phyloP scores from a whole-genome alignment of 1,139 yeast species.

The Debaryomyces robertsiae region DNA sequence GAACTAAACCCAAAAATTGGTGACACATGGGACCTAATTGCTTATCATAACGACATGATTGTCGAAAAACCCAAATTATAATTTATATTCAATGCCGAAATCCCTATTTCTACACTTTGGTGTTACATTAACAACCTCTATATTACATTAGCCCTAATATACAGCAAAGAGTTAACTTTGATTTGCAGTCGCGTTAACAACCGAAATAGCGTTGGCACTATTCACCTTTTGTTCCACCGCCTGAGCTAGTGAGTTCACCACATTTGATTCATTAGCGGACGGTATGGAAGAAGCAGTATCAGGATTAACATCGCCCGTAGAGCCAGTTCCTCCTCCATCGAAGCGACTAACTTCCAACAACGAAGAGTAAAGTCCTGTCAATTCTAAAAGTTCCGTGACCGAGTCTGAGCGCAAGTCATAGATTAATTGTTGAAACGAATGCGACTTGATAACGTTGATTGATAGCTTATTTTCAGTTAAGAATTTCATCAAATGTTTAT shows the following conservation, averaged over 20 bases:
- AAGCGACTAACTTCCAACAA: constrained; percentile 48
- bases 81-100: background rate
- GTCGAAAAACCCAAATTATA: constrained; percentile 18
- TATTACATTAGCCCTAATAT: background rate
- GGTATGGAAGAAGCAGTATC: constrained; percentile 16
- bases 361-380: constrained; percentile 48
- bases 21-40: constrained; percentile 29
- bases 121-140: background rate
- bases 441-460: constrained; percentile 48
- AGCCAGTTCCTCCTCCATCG: constrained; percentile 17
- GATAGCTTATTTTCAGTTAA: constrained; percentile 55
- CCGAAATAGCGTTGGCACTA: constrained; percentile 9
- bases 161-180: constrained; percentile 3
- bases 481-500: constrained; percentile 53
- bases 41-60: constrained; percentile 25
- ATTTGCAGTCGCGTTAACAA: constrained; percentile 8
- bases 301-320: constrained; percentile 9
- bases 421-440: constrained; percentile 54
- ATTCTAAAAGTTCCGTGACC: constrained; percentile 47
- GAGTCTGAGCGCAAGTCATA: constrained; percentile 54
- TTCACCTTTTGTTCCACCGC: constrained; percentile 23
- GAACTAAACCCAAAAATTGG: constrained; percentile 21
- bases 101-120: background rate
- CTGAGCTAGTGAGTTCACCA: constrained; percentile 22
- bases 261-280: constrained; percentile 20